Evolutionary conservation across 192 early-diverging fungal species (phyloP), one percentile per base, ranked within the genome.

Genomic region (Podila epicladia): DNA sequence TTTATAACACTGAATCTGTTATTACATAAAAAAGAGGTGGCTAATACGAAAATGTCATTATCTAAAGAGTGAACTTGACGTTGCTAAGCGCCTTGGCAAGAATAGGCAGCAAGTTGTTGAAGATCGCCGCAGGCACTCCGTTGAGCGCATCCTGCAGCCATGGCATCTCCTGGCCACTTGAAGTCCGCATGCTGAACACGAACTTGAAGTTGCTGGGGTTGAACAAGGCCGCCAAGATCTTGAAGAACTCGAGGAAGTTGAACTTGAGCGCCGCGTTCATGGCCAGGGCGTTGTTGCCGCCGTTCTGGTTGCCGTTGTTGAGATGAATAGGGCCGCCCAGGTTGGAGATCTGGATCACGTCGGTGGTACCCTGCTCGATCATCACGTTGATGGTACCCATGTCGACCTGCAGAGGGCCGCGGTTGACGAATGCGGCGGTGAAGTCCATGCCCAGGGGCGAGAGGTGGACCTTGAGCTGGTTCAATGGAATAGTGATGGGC

Each of bases 61-160:
- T 66, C 62, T 70, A 76, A 8, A 69, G 28, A 41, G 55, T 57
- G 65, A 76, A 71, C 2, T 65, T 76, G 57, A 76, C 35, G 33
- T 70, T 64, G 15, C 22, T 24, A 5, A 71, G 28, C 13, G 67
- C 74, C 2, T 71, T 60, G 26, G 63, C 62, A 6, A 76, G 74
- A 63, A 76, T 69, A 3, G 68, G 64, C 45, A 76, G 32, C 41
- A 76, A 15, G 68, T 55, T 76, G 29, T 35, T 58, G 29, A 70
- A 66, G 49, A 76, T 4, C 1, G 57, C 13, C 35, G 38, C 67
- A 0, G 67, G 73, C 2, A 64, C 62, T 3, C 62, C 48, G 49
- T 75, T 75, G 32, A 75, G 37, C 0, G 73, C 61, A 57, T 75
- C 60, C 38, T 75, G 61, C 62, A 75, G 49, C 67, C 67, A 75